Base-by-base conservation (phyloP, 257 asterid species). In the Nicotiana tomentosiformis region DNA sequence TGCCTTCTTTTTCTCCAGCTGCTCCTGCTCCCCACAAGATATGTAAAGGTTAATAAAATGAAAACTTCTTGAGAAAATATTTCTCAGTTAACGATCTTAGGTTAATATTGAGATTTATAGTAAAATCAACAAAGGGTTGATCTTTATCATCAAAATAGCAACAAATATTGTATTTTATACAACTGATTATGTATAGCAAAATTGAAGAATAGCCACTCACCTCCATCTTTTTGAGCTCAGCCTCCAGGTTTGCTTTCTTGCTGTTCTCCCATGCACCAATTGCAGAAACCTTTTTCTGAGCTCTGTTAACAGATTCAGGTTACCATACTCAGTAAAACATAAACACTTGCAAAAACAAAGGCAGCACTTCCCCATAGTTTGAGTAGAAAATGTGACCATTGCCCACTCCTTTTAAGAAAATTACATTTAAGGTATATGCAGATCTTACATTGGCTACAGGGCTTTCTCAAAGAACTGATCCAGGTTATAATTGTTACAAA, bases 181-280 rank as follows among this genome's bases (percentile, higher is more conserved):
- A 26, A 67, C 79, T n/a, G 43, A 43, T 65, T 43, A 55, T 29
- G 53, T 53, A 5, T 53, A 5, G 17, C 57, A 15, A 0, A 51
- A 81, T n/a, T 14, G 33, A 66, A 26, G 74, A 15, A 17, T n/a
- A 11, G 64, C 11, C 72, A 81, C 58, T 80, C 87, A 96, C 98
- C 99, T 96, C 98, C 58, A 91, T 89, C 85, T 91, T 90, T 90
- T 88, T 93, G 30, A 96, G 94, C 85, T 96, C 98, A 16, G 99
- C 95, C 79, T 96, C 98, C 56, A 96, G 83, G 77, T 66, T 82
- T 1, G 99, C 99, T 86, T 94, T 96, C 96, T 92, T 91, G 90
- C 93, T 89, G 90, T 96, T 96, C 85, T 96, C 99, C 99, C 99
- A 96, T 69, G 98, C 92, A 10, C 72, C 90, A 68, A 92, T 82